Percentiles rank a stretch among this genome's conserved stretches.
phyloP scores from a whole-genome alignment of 2,329 filamentous ascomycete genomes.

The Alternaria sp. region DNA sequence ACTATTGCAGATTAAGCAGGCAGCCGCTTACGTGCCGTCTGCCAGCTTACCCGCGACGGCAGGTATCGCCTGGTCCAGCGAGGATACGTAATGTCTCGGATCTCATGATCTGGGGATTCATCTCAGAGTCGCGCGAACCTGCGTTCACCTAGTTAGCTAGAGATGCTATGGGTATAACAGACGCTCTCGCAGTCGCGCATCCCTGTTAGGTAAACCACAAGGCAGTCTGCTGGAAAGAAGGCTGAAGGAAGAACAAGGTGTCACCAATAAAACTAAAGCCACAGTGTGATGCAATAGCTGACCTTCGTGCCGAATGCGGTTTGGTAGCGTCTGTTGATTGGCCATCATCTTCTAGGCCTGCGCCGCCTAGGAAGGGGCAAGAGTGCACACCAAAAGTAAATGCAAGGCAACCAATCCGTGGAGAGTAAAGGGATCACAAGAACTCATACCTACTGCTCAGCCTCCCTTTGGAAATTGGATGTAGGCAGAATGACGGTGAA shows the following conservation, averaged over 20 bases:
- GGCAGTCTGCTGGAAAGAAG: neutral
- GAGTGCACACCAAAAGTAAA: neutral
- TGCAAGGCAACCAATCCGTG: neutral
- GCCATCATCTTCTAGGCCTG: neutral
- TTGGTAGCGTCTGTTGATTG: neutral
- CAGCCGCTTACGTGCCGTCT: constrained; percentile 1
- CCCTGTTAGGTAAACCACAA: neutral
- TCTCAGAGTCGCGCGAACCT: fast-evolving
- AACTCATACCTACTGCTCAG: neutral
- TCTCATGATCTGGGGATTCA: too few relatives aligned
- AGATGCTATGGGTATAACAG: neutral
- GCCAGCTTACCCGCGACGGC: neutral
- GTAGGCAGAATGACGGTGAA: neutral
- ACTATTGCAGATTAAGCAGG: constrained; percentile 2
- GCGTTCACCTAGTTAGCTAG: neutral
- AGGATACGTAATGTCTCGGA: neutral
- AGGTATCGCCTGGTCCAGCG: neutral
- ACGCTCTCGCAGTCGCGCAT: neutral
- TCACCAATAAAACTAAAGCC: neutral
- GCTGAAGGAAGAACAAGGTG: neutral
- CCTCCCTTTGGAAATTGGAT: neutral
- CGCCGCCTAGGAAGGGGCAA: neutral
- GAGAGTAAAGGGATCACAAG: neutral
- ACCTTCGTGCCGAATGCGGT: neutral
- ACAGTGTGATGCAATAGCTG: constrained; percentile 13